A percentile compares a stretch with the other conserved stretches of the same genome.
phyloP scores from a whole-genome alignment of 2,329 filamentous ascomycete species.

The Nothopassalora personata region DNA sequence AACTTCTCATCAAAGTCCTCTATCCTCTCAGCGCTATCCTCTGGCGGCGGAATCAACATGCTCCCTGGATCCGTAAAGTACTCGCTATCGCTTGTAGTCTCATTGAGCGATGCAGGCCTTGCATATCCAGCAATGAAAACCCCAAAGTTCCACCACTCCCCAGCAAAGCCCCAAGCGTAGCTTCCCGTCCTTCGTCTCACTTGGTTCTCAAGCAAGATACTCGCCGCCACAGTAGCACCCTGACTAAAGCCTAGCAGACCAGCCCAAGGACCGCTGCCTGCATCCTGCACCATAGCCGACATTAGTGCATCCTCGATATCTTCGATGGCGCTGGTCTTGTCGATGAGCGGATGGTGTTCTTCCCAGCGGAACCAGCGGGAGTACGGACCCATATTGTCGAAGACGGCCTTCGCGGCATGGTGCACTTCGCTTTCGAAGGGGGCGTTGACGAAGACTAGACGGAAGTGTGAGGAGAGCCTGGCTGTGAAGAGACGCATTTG shows the following conservation, averaged over 20 bases:
- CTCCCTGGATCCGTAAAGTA: neutral
- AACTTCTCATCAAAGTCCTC: neutral
- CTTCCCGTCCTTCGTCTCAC: neutral
- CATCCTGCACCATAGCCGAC: constrained; percentile 42
- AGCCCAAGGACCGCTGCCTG: constrained; percentile 53
- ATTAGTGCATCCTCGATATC: constrained; percentile 6
- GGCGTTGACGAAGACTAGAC: constrained; percentile 35
- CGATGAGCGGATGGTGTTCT: constrained; percentile 19
- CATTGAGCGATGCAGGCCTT: neutral
- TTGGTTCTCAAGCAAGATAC: constrained; percentile 47
- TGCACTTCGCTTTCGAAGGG: constrained; percentile 17
- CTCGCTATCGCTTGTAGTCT: neutral
- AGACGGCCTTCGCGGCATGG: neutral
- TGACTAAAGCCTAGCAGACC: constrained; percentile 62
- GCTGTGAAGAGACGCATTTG: constrained; percentile 34
- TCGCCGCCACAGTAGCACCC: constrained; percentile 58
- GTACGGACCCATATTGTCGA: constrained; percentile 28
- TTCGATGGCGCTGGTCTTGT: neutral
- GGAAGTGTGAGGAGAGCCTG: constrained; percentile 31
- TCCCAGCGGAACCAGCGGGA: constrained; percentile 31
- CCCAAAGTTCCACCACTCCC: neutral
- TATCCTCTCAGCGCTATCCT: neutral
- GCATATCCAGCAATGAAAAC: neutral
- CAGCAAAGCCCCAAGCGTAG: neutral
- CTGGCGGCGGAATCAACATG: neutral